Conservation (phyloP, 2,329 filamentous ascomycete genomes). For the Aureobasidium pullulans region DNA sequence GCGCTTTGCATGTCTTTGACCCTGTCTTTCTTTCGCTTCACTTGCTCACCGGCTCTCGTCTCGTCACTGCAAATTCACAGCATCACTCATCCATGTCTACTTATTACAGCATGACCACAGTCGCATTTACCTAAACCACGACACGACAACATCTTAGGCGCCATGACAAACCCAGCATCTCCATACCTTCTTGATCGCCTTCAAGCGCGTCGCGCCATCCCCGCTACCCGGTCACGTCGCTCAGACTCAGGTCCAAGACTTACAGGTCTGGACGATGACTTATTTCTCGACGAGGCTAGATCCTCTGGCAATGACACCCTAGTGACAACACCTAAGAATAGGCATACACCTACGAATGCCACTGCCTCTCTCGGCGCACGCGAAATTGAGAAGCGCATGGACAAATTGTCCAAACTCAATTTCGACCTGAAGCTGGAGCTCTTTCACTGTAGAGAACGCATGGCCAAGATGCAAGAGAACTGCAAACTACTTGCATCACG, state of each 20-base stretch:
- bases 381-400: conserved; percentile 63
- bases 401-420: conserved; percentile 65
- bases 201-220: conserved; percentile 25
- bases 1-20: conserved; percentile 1
- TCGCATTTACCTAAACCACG: conserved; percentile 3
- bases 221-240: conserved; percentile 26
- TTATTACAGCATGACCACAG: background rate
- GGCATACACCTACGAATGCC: conserved; percentile 13
- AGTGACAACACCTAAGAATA: conserved; percentile 20
- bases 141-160: conserved; percentile 19
- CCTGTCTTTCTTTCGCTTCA: background rate
- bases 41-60: background rate
- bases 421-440: conserved; percentile 70
- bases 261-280: conserved; percentile 25
- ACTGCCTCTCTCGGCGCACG: conserved; percentile 47
- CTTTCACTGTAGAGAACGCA: conserved; percentile 60
- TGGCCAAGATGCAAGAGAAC: conserved; percentile 51
- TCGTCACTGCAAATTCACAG: background rate
- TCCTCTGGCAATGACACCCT: conserved; percentile 16
- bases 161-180: conserved; percentile 12
- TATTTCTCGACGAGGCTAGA: conserved; percentile 28
- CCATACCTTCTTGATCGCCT: conserved; percentile 28
- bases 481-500: conserved; percentile 50
- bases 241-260: conserved; percentile 26
- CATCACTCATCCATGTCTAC: background rate